phyloP scores from a whole-genome alignment of 305 asterid species.

The Caryopteris hybrid region DNA sequence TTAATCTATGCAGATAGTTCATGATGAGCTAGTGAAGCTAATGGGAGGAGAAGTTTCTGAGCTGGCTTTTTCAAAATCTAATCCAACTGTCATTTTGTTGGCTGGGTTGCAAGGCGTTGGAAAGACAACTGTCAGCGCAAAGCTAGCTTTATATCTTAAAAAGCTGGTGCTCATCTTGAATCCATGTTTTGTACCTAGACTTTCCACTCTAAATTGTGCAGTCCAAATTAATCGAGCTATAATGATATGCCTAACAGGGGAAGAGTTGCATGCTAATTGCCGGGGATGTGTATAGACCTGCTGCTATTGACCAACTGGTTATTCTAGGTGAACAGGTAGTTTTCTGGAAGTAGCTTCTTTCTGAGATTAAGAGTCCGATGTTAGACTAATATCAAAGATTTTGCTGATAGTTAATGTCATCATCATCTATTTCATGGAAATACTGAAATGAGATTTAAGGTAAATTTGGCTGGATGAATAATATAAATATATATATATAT shows the following conservation, averaged over 20 bases:
- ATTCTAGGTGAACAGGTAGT: conserved; percentile 89
- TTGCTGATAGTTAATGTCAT: neutral
- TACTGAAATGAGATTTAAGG: neutral
- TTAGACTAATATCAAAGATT: neutral
- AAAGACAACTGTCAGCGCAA: conserved; percentile 94
- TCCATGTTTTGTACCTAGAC: conserved; percentile 5
- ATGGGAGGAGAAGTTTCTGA: conserved; percentile 99
- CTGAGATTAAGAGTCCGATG: conserved; percentile 11
- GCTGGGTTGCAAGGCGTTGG: conserved; percentile 99
- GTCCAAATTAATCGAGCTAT: conserved; percentile 18
- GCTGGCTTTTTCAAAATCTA: conserved; percentile 68
- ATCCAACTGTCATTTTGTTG: conserved; percentile 82
- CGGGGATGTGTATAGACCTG: conserved; percentile 98
- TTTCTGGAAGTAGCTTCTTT: conserved; percentile 17
- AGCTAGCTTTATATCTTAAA: conserved; percentile 87
- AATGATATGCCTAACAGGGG: conserved; percentile 51
- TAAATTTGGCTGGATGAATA: neutral
- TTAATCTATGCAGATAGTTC: conserved; percentile 55
- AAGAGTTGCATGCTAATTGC: conserved; percentile 98
- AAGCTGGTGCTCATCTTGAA: conserved; percentile 58
- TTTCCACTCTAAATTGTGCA: conserved; percentile 1
- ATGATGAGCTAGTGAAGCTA: conserved; percentile 81
- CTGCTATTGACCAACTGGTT: conserved; percentile 95
- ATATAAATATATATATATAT: too few species aligned
- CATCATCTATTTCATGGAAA: neutral